These are phyloP conservation scores for Lipomyces yamadae DNA, from an alignment of 805 yeast genomes.

Conservation along the genomic window DNA sequence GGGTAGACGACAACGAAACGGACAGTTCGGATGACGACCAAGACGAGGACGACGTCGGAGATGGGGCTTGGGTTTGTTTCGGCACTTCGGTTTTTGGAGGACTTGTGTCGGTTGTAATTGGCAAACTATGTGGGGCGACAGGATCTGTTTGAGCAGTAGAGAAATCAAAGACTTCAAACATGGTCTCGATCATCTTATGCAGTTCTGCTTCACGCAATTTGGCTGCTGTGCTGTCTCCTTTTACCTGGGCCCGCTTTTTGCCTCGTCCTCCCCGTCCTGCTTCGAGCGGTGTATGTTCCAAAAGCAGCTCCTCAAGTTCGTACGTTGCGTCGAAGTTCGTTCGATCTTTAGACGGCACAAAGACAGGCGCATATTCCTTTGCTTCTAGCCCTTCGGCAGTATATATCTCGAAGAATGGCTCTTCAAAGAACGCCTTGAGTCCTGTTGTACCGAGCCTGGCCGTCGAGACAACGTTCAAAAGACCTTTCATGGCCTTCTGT, in stretches of 20 bases:
- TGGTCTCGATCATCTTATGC: constrained; percentile 9
- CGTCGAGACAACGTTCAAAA: constrained; percentile 66
- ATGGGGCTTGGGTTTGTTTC: background rate
- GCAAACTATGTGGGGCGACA: background rate
- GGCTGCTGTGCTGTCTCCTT: background rate
- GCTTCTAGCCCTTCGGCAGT: constrained; percentile 27
- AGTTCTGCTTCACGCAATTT: constrained; percentile 13
- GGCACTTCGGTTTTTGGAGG: background rate
- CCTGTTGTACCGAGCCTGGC: constrained; percentile 76
- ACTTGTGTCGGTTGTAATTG: background rate
- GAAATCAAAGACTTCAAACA: constrained; percentile 23
- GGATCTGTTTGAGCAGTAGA: background rate
- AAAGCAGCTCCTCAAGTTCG: constrained; percentile 34
- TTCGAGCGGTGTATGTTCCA: constrained; percentile 21
- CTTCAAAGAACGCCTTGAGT: constrained; percentile 72
- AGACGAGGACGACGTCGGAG: constrained; percentile 2
- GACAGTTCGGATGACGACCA: background rate
- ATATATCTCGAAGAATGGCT: constrained; percentile 68
- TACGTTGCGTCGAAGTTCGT: constrained; percentile 23
- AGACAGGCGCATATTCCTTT: constrained; percentile 22
- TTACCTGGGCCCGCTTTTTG: background rate
- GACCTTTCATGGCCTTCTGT: constrained; percentile 66
- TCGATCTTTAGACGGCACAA: constrained; percentile 23
- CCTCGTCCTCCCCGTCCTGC: background rate
- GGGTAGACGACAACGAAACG: background rate